phyloP scores from a whole-genome alignment of 306 rosid genomes.

The Cucurbita ficifolia region DNA sequence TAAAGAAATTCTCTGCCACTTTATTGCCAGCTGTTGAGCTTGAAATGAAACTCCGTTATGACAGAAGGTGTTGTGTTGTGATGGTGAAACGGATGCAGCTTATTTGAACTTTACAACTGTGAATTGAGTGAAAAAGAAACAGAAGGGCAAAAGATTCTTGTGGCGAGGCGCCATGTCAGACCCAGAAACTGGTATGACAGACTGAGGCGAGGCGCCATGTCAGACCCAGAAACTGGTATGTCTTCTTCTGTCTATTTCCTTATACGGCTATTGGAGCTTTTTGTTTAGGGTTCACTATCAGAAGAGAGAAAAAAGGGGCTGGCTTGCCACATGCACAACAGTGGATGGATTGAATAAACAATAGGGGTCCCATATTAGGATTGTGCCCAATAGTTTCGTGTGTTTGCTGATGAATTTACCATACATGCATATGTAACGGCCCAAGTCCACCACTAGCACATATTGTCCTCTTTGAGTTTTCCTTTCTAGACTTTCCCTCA shows the following conservation, averaged over 20 bases:
- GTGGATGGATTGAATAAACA: background rate
- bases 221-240: constrained; percentile 8
- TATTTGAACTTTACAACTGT: constrained; percentile 16
- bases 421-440: no score
- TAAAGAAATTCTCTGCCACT: background rate
- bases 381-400: background rate
- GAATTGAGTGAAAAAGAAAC: constrained; percentile 9
- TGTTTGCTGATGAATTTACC: no score
- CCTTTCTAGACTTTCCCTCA: no score
- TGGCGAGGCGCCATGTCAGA: constrained; percentile 1
- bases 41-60: constrained; percentile 12
- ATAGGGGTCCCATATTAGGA: background rate
- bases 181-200: constrained; percentile 10
- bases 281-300: background rate
- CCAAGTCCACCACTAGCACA: no score
- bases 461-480: no score
- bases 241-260: background rate
- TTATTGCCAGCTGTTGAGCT: constrained; percentile 3
- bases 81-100: constrained; percentile 2
- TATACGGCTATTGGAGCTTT: background rate
- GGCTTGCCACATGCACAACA: background rate
- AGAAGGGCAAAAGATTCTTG: constrained; percentile 7
- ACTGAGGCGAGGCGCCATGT: constrained; percentile 3
- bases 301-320: background rate
- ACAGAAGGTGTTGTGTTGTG: background rate